Conservation (phyloP, 2,329 filamentous ascomycete genomes). For the Rhinocladiella mackenziei region DNA sequence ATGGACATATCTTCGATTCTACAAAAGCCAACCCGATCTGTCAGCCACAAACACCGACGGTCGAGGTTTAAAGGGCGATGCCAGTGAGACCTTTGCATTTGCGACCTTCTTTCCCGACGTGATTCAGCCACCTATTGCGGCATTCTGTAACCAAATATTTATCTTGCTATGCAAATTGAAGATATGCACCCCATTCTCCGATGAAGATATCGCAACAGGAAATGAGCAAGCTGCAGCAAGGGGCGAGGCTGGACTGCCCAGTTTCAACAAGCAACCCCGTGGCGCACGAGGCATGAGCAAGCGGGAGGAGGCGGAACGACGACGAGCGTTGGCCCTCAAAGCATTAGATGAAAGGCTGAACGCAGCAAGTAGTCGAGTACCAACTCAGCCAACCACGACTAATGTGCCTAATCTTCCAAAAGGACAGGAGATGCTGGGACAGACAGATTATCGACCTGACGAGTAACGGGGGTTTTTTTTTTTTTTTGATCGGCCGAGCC, state of each 20-base stretch:
- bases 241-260: constrained; percentile 58
- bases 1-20: constrained; percentile 96
- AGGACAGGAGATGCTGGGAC: constrained; percentile 33
- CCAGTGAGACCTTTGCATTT: constrained; percentile 94
- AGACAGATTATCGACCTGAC: constrained; percentile 44
- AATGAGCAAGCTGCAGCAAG: constrained; percentile 66
- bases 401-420: constrained; percentile 31
- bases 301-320: constrained; percentile 84
- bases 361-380: constrained; percentile 62
- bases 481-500: neutral
- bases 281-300: constrained; percentile 55
- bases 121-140: constrained; percentile 70
- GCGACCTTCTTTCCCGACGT: constrained; percentile 90
- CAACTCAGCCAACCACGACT: constrained; percentile 36
- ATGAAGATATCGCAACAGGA: constrained; percentile 69
- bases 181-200: constrained; percentile 80
- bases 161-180: constrained; percentile 67
- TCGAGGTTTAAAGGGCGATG: constrained; percentile 71
- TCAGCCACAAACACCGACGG: constrained; percentile 53
- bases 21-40: constrained; percentile 62
- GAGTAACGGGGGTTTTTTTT: constrained; percentile 30
- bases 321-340: constrained; percentile 82
- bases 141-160: constrained; percentile 72
- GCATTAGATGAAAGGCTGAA: constrained; percentile 88
- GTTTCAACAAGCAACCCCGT: constrained; percentile 51